phyloP scores from a whole-genome alignment of 2,329 filamentous ascomycete species.

The Stromatinia cepivora region DNA sequence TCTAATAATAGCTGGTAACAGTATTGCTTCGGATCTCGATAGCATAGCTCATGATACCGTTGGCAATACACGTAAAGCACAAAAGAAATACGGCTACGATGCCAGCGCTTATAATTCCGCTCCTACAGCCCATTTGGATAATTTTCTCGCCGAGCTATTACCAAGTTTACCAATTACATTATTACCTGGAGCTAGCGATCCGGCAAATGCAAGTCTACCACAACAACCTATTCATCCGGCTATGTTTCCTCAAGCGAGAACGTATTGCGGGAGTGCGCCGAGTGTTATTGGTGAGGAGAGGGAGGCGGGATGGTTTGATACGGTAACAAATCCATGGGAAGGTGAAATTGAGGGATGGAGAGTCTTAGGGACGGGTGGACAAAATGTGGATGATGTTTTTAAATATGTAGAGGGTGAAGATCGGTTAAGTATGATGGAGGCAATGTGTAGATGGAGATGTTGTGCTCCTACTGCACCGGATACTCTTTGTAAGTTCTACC shows the following conservation, averaged over 20 bases:
- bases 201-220: constrained; percentile 84
- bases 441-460: constrained; percentile 88
- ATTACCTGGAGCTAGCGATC: constrained; percentile 80
- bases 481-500: constrained; percentile 72
- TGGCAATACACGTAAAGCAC: constrained; percentile 42
- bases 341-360: constrained; percentile 89
- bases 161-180: constrained; percentile 87
- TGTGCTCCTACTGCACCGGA: constrained; percentile 93
- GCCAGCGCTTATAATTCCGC: constrained; percentile 81
- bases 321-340: constrained; percentile 91
- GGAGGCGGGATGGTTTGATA: constrained; percentile 75
- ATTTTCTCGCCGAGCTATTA: constrained; percentile 76
- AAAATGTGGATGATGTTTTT: constrained; percentile 91
- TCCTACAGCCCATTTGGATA: constrained; percentile 80
- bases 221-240: constrained; percentile 92
- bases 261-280: constrained; percentile 49
- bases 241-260: constrained; percentile 77
- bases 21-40: constrained; percentile 52
- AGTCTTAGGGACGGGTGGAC: constrained; percentile 81
- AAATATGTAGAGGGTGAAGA: constrained; percentile 83
- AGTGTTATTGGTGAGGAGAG: constrained; percentile 40
- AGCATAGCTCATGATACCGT: constrained; percentile 36
- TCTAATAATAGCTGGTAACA: constrained; percentile 90
- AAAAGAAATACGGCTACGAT: constrained; percentile 95
- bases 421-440: constrained; percentile 86